Conservation (phyloP, 108 stramenopile species). For the Parietichytrium sp. region DNA sequence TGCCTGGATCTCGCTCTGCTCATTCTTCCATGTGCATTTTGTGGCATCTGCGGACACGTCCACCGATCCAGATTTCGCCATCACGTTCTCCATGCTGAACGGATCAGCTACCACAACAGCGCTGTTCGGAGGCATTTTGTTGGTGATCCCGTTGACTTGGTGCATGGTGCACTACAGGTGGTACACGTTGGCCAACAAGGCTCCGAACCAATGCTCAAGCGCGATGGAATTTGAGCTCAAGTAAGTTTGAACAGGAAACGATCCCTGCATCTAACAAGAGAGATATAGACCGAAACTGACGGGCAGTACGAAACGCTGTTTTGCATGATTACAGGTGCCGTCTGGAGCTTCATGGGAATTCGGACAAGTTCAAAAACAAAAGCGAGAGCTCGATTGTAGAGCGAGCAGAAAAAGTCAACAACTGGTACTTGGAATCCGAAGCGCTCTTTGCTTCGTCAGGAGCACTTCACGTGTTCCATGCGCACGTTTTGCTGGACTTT, state of each 20-base stretch:
- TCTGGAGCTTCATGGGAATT: conserved; percentile 22
- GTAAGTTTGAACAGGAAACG: too few relatives aligned
- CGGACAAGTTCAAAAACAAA: too few relatives aligned
- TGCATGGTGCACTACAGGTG: background rate
- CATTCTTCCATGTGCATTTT: background rate
- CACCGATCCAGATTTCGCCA: background rate
- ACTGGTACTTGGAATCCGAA: conserved; percentile 12
- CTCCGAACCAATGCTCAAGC: background rate
- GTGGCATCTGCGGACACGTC: background rate
- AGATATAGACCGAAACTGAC: too few relatives aligned
- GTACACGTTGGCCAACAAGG: background rate
- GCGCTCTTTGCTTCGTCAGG: conserved; percentile 11
- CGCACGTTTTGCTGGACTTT: conserved; percentile 21
- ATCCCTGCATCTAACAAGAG: too few relatives aligned
- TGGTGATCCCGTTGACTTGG: background rate
- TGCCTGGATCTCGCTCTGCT: background rate
- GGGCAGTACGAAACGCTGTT: too few relatives aligned
- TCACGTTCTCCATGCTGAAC: background rate
- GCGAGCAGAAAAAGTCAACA: background rate
- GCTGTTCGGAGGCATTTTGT: background rate
- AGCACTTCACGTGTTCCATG: conserved; percentile 14
- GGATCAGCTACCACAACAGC: background rate
- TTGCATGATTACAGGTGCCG: too few relatives aligned
- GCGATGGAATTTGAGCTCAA: conserved; percentile 16
- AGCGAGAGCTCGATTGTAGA: too few relatives aligned